These are phyloP conservation scores for Citrullus colocynthis DNA, from an alignment of 306 rosid species.

Conservation along the genomic window DNA sequence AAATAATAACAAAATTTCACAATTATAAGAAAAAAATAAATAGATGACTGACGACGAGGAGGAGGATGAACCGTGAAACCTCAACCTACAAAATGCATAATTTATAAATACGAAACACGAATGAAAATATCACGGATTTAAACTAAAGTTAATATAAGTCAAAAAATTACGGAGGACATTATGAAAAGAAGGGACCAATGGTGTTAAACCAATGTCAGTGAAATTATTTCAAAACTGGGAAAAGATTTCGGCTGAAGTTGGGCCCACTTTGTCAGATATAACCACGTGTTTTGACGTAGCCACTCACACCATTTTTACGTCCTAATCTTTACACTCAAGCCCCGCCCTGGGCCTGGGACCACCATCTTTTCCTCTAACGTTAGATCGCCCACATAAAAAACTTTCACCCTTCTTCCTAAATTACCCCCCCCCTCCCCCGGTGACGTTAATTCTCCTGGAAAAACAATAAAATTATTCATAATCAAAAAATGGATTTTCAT, in stretches of 20 bases:
- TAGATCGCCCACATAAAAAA: not conserved
- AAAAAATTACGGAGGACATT: no score
- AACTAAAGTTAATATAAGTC: no score
- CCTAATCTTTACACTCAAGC: not conserved
- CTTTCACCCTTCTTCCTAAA: not conserved
- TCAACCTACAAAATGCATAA: no score
- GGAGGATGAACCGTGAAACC: no score
- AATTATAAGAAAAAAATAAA: no score
- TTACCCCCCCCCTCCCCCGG: not conserved
- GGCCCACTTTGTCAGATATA: not conserved
- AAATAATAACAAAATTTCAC: no score
- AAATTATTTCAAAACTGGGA: not conserved
- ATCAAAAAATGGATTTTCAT: no score
- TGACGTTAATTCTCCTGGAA: no score
- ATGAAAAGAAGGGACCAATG: not conserved
- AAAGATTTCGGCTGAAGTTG: not conserved
- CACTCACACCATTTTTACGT: not conserved
- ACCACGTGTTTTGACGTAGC: slow-evolving; percentile 1
- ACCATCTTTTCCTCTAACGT: not conserved
- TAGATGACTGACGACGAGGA: no score
- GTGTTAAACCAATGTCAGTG: not conserved
- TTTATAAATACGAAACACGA: no score
- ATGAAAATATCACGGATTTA: no score
- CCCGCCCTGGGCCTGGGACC: not conserved
- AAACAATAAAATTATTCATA: no score